phyloP scores from a whole-genome alignment of 2,329 filamentous ascomycete species.

The Fusarium sp. region DNA sequence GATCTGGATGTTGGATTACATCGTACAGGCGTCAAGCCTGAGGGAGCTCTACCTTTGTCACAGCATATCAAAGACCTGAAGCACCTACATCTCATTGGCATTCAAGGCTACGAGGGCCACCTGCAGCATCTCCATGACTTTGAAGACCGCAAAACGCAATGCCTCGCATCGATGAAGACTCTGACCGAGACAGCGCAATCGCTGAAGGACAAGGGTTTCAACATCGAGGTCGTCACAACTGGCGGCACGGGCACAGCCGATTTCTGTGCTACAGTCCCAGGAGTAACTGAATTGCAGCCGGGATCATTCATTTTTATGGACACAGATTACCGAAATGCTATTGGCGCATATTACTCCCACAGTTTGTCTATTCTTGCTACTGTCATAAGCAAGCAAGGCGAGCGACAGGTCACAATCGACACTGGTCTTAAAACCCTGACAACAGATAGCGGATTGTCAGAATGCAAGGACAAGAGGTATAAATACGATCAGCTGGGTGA shows the following conservation, averaged over 20 bases:
- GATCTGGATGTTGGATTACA: conserved; percentile 37
- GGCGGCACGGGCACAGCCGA: conserved; percentile 51
- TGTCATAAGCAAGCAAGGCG: conserved; percentile 33
- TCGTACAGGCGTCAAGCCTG: conserved; percentile 16
- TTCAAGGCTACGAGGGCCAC: conserved; percentile 41
- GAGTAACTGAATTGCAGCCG: conserved; percentile 67
- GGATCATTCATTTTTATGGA: conserved; percentile 71
- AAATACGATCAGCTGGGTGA: conserved; percentile 20
- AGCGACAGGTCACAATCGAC: conserved; percentile 37
- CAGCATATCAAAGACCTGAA: conserved; percentile 12
- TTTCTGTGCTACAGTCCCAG: conserved; percentile 64
- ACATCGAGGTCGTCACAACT: conserved; percentile 32
- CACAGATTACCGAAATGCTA: conserved; percentile 66
- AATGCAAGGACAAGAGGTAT: conserved; percentile 37
- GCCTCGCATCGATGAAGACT: conserved; percentile 28
- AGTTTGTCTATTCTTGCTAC: conserved; percentile 49
- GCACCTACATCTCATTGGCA: conserved; percentile 28
- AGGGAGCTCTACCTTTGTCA: conserved; percentile 15
- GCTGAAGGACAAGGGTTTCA: conserved; percentile 8
- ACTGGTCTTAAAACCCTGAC: conserved; percentile 34
- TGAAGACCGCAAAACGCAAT: conserved; percentile 33
- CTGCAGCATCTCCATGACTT: conserved; percentile 35
- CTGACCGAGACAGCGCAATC: conserved; percentile 21
- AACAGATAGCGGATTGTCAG: conserved; percentile 34
- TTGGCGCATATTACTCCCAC: conserved; percentile 63